Evolutionary conservation across 2,329 filamentous ascomycete species (phyloP), one percentile per base, ranked within the genome.

Genomic region (Didymosphaeria variabile): DNA sequence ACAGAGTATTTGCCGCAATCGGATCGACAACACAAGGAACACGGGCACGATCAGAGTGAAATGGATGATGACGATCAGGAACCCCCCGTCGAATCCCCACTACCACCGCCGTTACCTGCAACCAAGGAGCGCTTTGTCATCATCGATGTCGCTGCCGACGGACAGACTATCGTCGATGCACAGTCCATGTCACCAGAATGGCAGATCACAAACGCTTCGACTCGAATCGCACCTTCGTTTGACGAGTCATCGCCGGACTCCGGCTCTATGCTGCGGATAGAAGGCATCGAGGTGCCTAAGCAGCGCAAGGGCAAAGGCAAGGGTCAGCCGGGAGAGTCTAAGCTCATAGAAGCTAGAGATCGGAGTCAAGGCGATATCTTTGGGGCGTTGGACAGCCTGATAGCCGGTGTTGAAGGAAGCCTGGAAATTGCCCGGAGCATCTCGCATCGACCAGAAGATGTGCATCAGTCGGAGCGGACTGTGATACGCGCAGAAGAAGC

Each of bases 131-230:
- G 86, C 59, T 86, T 85, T 67, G 71, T 89, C 29, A 78, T 90
- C 2, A 70, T 90, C 23, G 86, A 89, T 66, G 72, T 89, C 31
- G 75, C 68, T 6, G 61, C 69, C 2, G 78, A 82, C 42, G 82
- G 82, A 1, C 79, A 79, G 26, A 81, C 79, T 1, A 86, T 98
- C 0, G 81, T 86, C 0, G 88, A 87, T 59, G 90, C 91, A 1
- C 88, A 90, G 45, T 93, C 90, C 63, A 80, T 97, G 13, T 91
- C 88, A 9, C 81, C 89, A 0, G 86, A 90, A 53, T 98, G 94
- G 89, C 88, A 90, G 69, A 83, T 90, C 15, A 79, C 87, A 36
- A 79, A 80, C 17, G 84, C 85, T 0, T 79, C 79, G 10, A 78
- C 91, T 10, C 79, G 81, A 8, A 81, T 82, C 10, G 89, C 90